phyloP scores from a whole-genome alignment of 1,284 basidiomycete species.

The Cryptococcus floricola region DNA sequence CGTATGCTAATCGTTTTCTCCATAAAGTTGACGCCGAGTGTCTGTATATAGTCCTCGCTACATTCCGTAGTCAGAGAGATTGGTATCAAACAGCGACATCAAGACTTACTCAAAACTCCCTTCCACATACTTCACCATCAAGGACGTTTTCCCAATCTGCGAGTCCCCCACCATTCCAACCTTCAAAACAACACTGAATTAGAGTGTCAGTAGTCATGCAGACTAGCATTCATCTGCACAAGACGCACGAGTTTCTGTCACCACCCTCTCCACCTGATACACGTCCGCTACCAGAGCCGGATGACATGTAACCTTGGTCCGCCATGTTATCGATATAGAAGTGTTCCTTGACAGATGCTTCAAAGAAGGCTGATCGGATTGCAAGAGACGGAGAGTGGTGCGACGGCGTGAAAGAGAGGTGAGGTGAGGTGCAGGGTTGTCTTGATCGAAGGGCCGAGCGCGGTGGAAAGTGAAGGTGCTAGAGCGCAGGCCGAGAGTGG shows the following conservation, averaged over 20 bases:
- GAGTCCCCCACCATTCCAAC: constrained; percentile 99
- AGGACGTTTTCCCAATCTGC: constrained; percentile 95
- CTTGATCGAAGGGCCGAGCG: neutral
- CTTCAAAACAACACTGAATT: constrained; percentile 81
- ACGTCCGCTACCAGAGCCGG: constrained; percentile 43
- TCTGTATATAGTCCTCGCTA: constrained; percentile 96
- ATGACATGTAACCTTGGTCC: constrained; percentile 43
- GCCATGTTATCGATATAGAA: constrained; percentile 17
- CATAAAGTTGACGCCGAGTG: constrained; percentile 99
- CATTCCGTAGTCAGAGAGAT: neutral
- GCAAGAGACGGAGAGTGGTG: no score
- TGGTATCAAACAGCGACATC: constrained; percentile 1
- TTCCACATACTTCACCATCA: constrained; percentile 98
- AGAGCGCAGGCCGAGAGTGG: neutral
- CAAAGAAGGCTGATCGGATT: no score
- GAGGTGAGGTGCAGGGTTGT: neutral
- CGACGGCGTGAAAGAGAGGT: no score
- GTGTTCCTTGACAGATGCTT: neutral
- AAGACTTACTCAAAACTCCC: constrained; percentile 72
- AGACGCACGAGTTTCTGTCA: constrained; percentile 40
- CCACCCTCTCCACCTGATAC: constrained; percentile 42
- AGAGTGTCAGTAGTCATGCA: constrained; percentile 4
- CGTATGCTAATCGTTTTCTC: constrained; percentile 97
- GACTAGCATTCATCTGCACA: neutral
- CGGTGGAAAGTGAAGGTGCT: neutral